These are phyloP conservation scores for Chlamydomonas incerta DNA, from an alignment of 139 green algal genomes.

Conservation along the genomic window DNA sequence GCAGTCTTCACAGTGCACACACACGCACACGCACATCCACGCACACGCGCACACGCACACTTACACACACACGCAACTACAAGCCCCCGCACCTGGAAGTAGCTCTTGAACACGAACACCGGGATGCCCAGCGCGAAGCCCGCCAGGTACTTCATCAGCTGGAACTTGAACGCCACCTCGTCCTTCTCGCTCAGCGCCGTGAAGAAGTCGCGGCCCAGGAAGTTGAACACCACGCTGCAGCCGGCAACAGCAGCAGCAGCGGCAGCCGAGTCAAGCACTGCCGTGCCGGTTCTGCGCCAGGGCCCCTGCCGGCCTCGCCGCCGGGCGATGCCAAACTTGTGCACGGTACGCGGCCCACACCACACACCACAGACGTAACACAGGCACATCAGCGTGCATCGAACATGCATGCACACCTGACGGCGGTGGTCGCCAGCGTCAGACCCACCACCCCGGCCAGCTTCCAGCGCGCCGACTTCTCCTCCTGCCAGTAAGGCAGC, in stretches of 20 bases:
- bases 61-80: too few relatives aligned
- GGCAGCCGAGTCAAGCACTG: background rate
- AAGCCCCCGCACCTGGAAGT: constrained; percentile 79
- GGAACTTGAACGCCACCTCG: constrained; percentile 78
- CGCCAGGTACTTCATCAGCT: constrained; percentile 83
- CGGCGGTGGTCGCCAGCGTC: constrained; percentile 94
- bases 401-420: too few relatives aligned
- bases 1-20: too few relatives aligned
- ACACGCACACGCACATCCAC: too few relatives aligned
- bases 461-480: constrained; percentile 66
- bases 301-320: too few relatives aligned
- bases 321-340: too few relatives aligned
- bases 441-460: constrained; percentile 91
- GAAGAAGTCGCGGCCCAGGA: constrained; percentile 99
- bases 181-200: constrained; percentile 94
- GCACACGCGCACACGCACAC: too few relatives aligned
- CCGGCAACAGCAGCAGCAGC: background rate
- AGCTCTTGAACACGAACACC: constrained; percentile 94
- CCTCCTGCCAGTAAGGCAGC: constrained; percentile 85
- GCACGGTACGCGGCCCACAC: too few relatives aligned
- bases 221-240: constrained; percentile 95
- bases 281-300: too few relatives aligned
- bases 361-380: too few relatives aligned
- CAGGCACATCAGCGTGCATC: too few relatives aligned
- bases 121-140: constrained; percentile 84